A percentile compares a stretch with the other conserved stretches of the same genome.
These are phyloP conservation scores for Pleurozium schreberi DNA, from an alignment of 225 moss, liverwort and hornwort species.

Conservation along the genomic window DNA sequence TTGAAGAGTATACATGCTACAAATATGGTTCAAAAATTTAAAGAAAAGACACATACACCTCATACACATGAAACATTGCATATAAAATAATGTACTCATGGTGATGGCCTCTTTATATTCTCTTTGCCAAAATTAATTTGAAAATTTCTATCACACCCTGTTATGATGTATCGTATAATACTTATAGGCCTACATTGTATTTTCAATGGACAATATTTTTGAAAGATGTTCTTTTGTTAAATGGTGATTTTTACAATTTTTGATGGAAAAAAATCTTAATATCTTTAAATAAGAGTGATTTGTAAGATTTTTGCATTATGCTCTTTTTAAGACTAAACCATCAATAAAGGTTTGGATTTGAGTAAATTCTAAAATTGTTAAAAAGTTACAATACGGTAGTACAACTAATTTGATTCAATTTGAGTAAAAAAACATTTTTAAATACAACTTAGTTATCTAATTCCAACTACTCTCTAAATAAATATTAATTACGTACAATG, in stretches of 20 bases:
- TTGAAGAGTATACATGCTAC: neutral
- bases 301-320: neutral
- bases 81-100: neutral
- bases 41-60: neutral
- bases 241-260: neutral
- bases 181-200: neutral
- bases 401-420: neutral
- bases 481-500: neutral
- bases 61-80: neutral
- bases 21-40: neutral
- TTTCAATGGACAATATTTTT: neutral
- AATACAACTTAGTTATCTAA: neutral
- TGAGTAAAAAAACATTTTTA: neutral
- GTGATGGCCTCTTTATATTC: neutral
- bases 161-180: neutral
- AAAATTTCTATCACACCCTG: no score
- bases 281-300: neutral
- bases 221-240: neutral
- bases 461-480: neutral
- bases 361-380: neutral
- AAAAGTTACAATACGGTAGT: neutral
- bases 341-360: neutral
- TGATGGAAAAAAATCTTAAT: neutral
- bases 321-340: neutral
- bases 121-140: neutral